phyloP scores from a whole-genome alignment of 2,329 filamentous ascomycete genomes.

The Aaosphaeria arxii region DNA sequence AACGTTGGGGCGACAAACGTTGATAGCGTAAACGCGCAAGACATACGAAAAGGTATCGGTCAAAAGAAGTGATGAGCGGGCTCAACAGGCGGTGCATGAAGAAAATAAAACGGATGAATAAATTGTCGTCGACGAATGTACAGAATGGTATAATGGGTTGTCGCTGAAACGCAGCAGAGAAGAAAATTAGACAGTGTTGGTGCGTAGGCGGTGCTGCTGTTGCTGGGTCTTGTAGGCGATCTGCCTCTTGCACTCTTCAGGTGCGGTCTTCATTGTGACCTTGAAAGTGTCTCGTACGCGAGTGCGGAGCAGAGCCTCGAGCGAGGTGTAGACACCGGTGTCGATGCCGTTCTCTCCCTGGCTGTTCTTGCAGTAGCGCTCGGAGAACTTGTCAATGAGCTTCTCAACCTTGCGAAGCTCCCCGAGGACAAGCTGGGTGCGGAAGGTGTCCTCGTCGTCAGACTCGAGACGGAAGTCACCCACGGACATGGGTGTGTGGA shows the following conservation, averaged over 20 bases:
- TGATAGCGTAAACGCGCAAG: conserved; percentile 5
- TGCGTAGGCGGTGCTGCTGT: conserved; percentile 12
- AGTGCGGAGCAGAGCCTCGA: conserved; percentile 31
- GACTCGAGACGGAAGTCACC: conserved; percentile 20
- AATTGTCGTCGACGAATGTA: no score
- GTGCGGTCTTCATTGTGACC: conserved; percentile 33
- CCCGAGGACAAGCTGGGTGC: conserved; percentile 29
- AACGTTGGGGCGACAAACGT: not conserved
- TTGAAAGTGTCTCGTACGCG: conserved; percentile 36
- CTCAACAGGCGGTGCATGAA: conserved; percentile 1
- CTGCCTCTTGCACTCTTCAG: conserved; percentile 33
- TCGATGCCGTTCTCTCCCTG: conserved; percentile 23
- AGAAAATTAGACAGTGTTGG: conserved; percentile 21
- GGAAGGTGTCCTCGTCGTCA: conserved; percentile 29
- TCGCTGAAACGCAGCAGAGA: conserved; percentile 5
- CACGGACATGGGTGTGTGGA: conserved; percentile 20
- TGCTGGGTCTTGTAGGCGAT: conserved; percentile 27
- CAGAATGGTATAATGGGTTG: no score
- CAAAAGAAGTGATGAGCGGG: conserved; percentile 1
- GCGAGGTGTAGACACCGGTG: conserved; percentile 23
- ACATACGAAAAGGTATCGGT: not conserved
- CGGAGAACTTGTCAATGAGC: conserved; percentile 36
- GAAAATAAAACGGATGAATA: no score
- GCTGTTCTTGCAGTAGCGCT: conserved; percentile 29
- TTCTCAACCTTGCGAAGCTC: conserved; percentile 36